These are phyloP conservation scores for Tuctoria greenei DNA, from an alignment of 176 grass and related monocot species.

Conservation along the genomic window DNA sequence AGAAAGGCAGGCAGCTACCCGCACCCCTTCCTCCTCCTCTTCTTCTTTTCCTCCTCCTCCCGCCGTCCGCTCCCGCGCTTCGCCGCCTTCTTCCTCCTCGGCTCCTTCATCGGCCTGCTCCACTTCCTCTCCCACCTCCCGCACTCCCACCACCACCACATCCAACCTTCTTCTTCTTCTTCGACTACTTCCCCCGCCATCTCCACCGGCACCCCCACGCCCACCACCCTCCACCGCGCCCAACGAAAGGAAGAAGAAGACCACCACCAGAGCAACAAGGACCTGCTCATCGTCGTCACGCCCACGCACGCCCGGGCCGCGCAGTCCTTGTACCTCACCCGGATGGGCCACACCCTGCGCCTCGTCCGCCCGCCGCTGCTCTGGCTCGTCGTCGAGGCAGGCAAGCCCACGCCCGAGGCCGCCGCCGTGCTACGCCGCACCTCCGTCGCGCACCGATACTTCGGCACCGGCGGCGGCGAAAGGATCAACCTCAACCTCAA, in stretches of 20 bases:
- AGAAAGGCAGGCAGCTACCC: slow-evolving; percentile 15
- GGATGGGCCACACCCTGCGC: slow-evolving; percentile 76
- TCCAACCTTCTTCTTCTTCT: not conserved
- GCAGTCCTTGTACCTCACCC: slow-evolving; percentile 68
- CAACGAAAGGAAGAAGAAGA: too few relatives aligned
- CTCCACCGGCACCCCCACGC: too few relatives aligned
- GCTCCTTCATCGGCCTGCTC: slow-evolving; percentile 74
- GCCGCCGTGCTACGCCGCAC: slow-evolving; percentile 60
- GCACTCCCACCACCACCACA: slow-evolving; percentile 2
- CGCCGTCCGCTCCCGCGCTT: slow-evolving; percentile 53
- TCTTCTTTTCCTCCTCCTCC: not conserved
- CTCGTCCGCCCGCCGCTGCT: slow-evolving; percentile 58
- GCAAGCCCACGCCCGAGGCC: slow-evolving; percentile 60
- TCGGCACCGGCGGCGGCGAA: slow-evolving; percentile 49
- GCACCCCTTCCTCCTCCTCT: slow-evolving; percentile 32
- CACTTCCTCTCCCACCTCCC: slow-evolving; percentile 62
- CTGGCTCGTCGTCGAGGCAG: slow-evolving; percentile 84
- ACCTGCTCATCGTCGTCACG: slow-evolving; percentile 72
- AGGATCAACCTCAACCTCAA: too few relatives aligned
- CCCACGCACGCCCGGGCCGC: slow-evolving; percentile 71
- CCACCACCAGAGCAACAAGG: not conserved
- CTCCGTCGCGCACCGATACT: slow-evolving; percentile 72
- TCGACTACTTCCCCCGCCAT: not conserved
- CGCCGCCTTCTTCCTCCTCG: slow-evolving; percentile 76
- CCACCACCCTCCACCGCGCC: too few relatives aligned